Base-by-base conservation (phyloP, 371 early-diverging fungal species). In the Actinomortierella wolfii region DNA sequence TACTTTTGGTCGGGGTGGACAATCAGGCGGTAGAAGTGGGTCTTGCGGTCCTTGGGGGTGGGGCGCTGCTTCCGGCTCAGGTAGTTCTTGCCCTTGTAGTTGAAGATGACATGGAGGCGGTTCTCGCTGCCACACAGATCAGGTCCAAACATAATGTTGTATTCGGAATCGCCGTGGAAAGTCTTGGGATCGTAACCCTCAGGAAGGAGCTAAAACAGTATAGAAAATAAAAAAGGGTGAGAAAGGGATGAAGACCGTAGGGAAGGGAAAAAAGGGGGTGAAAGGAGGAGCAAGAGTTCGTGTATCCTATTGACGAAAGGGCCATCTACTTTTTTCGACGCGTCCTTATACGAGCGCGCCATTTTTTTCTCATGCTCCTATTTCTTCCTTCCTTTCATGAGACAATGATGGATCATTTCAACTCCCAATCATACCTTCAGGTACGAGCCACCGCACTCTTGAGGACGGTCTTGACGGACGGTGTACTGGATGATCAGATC, bases 391-490 rank as follows among this genome's bases (percentile, higher is more conserved):
- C n/a, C n/a, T n/a, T n/a, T n/a, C n/a, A n/a, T n/a, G n/a, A n/a
- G n/a, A n/a, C n/a, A n/a, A n/a, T n/a, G n/a, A n/a, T n/a, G n/a
- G n/a, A n/a, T n/a, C n/a, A n/a, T n/a, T n/a, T n/a, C n/a, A n/a
- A n/a, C n/a, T n/a, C n/a, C n/a, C n/a, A n/a, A n/a, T n/a, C 18
- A 70, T 66, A 97, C 89, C 87, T 98, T 98, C 60, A 96, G 60
- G 82, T 98, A 98, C 53, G 97, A 95, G 55, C 99, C 99, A 67
- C 97, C 97, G 84, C 99, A 98, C 64, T 95, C 95, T 60, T 97
- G 88, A 51, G 82, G 82, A 68, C 94, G 89, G 70, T 97, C 97
- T 56, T 95, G 89, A 86, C 97, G 97, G 68, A 97, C 95, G 75
- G 96, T 94, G 76, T 93, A 96, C 82, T 97, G 97, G 57, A 96